Base-by-base conservation (phyloP, 306 rosid species). In the Casuarina cunninghamiana region DNA sequence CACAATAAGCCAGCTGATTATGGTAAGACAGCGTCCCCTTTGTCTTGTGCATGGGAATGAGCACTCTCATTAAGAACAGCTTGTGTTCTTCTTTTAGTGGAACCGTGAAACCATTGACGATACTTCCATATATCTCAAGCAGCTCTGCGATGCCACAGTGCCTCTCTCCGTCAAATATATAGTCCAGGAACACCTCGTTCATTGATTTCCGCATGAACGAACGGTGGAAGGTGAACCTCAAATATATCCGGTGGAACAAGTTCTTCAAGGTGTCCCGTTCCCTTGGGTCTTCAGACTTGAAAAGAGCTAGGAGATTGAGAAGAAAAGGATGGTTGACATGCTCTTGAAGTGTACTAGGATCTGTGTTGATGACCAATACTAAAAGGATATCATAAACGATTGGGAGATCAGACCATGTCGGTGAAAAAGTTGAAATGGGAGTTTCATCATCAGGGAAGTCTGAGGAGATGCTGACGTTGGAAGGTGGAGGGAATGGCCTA, bases 91-190 rank as follows among this genome's bases (percentile, higher is more conserved):
- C 97, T 80, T 95, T 95, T 6, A 92, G 80, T 2, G 97, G 98
- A 77, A 95, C 91, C 2, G 93, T 80, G 72, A 95, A 92, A 0
- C 98, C 98, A 69, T 91, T 89, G 41, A 91, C 89, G 54, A 94
- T 89, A 77, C 91, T 89, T 70, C 97, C 98, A 95, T 95, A 89
- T 86, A 94, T 87, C 95, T 94, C 97, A 70, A 94, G 95, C 90
- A 94, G 82, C 45, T 94, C 97, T 1, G 82, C 93, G 38, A 94
- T 81, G 9, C 97, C 98, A 48, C 86, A 72, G 67, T 88, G 93
- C 83, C 80, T 86, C 63, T 90, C 97, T 39, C 82, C 80, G 79
- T 89, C 97, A 38, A 88, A 88, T 53, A 86, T 85, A 71, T 88
- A 88, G 78, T 87, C 87, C 87, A 92, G 54, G 12, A 89, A 73